phyloP scores from a whole-genome alignment of 306 rosid species.

The Rubus idaeus region DNA sequence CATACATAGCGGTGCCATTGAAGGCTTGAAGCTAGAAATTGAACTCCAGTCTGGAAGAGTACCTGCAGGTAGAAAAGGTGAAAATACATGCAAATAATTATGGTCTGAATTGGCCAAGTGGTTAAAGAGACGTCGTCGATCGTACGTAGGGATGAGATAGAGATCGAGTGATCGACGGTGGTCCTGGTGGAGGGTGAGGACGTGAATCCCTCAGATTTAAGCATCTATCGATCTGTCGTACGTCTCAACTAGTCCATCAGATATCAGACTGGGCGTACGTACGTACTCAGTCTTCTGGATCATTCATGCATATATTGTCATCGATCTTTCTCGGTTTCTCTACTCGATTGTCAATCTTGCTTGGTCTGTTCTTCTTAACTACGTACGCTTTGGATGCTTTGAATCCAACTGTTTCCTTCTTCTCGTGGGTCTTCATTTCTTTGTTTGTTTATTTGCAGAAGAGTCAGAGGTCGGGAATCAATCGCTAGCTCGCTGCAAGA shows the following conservation, averaged over 20 bases:
- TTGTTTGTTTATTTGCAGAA: slow-evolving; percentile 1
- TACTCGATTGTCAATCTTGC: not conserved
- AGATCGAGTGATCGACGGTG: not conserved
- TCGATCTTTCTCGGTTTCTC: not conserved
- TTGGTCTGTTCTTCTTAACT: not conserved
- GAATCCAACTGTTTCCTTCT: not conserved
- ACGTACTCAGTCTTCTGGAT: not conserved
- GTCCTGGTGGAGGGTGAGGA: not conserved
- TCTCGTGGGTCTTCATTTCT: not conserved
- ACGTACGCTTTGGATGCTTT: not conserved
- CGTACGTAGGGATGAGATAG: not conserved
- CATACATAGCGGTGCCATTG: too few relatives aligned
- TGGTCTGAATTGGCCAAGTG: not conserved
- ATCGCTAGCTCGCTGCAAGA: not conserved
- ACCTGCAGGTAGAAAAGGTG: too few relatives aligned
- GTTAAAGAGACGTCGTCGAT: not conserved
- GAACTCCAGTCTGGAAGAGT: too few relatives aligned
- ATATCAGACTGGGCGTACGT: not conserved
- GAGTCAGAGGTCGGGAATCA: not conserved
- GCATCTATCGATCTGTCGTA: not conserved
- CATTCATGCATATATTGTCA: not conserved
- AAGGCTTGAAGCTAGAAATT: too few relatives aligned
- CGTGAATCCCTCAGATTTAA: not conserved
- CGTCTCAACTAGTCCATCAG: not conserved
- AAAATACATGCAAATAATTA: too few relatives aligned